phyloP scores from a whole-genome alignment of 2,329 filamentous ascomycete species.

The Exserohilum turcica region DNA sequence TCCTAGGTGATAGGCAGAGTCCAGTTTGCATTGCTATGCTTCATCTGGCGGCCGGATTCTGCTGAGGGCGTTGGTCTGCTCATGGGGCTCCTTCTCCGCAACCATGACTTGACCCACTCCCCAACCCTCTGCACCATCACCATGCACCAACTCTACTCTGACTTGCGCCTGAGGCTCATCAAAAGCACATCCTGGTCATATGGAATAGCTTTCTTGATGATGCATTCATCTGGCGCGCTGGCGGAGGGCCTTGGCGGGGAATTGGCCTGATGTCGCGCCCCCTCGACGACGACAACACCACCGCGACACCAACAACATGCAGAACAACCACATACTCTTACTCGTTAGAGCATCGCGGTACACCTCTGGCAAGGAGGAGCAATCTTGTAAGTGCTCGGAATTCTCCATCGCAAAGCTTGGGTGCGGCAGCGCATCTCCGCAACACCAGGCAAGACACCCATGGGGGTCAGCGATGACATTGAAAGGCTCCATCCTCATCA shows the following conservation, averaged over 20 bases:
- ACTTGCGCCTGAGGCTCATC: not conserved
- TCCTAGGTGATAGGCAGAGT: not conserved
- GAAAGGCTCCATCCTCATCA: not conserved
- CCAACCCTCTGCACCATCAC: not conserved
- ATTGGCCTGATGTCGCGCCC: not conserved
- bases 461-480: not conserved
- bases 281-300: constrained; percentile 7
- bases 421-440: not conserved
- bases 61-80: constrained; percentile 1
- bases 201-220: not conserved
- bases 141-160: not conserved
- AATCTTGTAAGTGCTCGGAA: not conserved
- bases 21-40: not conserved
- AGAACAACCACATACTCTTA: not conserved
- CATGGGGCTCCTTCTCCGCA: not conserved
- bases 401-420: not conserved
- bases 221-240: constrained; percentile 4
- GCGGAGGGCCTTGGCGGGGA: constrained; percentile 5
- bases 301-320: not conserved
- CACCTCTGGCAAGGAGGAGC: not conserved
- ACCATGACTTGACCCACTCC: not conserved
- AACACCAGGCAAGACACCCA: constrained; percentile 1
- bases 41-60: not conserved
- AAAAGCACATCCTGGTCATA: not conserved
- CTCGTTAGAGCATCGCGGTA: not conserved